phyloP scores from a whole-genome alignment of 2,329 filamentous ascomycete genomes.

The Paecilomyces variotii region DNA sequence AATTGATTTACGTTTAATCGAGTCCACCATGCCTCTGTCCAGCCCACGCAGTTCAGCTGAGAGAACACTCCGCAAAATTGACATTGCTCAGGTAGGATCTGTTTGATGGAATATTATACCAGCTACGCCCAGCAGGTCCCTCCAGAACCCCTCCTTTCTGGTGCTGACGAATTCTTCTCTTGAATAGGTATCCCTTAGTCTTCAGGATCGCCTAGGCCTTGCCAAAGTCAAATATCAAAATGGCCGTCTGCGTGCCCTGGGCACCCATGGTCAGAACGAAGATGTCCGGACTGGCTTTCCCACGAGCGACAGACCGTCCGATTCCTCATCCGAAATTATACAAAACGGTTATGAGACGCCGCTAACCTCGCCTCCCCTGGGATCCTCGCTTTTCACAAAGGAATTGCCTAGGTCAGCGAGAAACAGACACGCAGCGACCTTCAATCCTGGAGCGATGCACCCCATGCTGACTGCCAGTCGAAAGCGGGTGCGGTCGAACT shows the following conservation, averaged over 20 bases:
- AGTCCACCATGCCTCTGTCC: slow-evolving; percentile 22
- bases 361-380: slow-evolving; percentile 77
- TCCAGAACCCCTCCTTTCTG: neutral
- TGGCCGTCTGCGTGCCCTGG: slow-evolving; percentile 74
- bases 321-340: slow-evolving; percentile 78
- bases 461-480: slow-evolving; percentile 43
- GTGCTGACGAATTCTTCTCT: slow-evolving; percentile 14
- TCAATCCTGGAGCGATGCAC: slow-evolving; percentile 35
- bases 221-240: slow-evolving; percentile 97
- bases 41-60: slow-evolving; percentile 24
- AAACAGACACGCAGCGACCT: slow-evolving; percentile 37
- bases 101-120: neutral
- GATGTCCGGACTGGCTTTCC: slow-evolving; percentile 58
- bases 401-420: slow-evolving; percentile 55
- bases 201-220: slow-evolving; percentile 89
- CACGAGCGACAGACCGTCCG: slow-evolving; percentile 68
- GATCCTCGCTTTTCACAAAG: slow-evolving; percentile 76
- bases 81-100: slow-evolving; percentile 32
- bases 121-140: neutral
- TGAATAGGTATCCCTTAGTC: slow-evolving; percentile 75
- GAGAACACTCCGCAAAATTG: slow-evolving; percentile 33
- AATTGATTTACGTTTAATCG: slow-evolving; percentile 7
- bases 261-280: slow-evolving; percentile 73
- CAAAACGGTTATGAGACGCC: slow-evolving; percentile 44
- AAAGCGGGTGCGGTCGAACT: slow-evolving; percentile 67